Conservation (phyloP, 75 land plant genomes). For the Picea sitchensis region DNA sequence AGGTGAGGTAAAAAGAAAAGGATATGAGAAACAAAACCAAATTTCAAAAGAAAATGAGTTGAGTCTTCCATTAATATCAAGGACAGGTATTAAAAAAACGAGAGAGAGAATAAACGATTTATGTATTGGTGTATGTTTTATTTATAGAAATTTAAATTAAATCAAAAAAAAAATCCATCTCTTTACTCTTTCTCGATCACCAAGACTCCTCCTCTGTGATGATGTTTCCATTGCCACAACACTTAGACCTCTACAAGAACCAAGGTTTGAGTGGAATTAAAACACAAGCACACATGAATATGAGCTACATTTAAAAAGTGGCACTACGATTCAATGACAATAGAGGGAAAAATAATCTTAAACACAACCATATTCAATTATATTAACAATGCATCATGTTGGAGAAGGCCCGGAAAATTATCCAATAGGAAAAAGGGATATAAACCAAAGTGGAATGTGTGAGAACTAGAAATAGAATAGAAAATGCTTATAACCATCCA, state of each 20-base stretch:
- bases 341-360: background rate
- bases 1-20: no score
- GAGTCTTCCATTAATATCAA: no score
- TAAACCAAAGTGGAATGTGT: background rate
- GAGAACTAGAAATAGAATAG: background rate
- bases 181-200: slow-evolving; percentile 72
- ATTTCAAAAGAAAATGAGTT: no score
- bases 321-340: background rate
- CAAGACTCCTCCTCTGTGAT: slow-evolving; percentile 68
- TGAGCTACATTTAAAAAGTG: background rate
- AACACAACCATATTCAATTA: background rate
- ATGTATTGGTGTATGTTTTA: no score
- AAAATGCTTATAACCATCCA: background rate
- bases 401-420: background rate
- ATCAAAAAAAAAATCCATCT: slow-evolving; percentile 55
- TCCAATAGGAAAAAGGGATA: background rate
- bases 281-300: background rate
- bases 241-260: slow-evolving; percentile 64
- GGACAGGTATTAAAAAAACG: no score
- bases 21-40: no score
- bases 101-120: no score
- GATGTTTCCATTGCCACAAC: slow-evolving; percentile 99
- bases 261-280: background rate
- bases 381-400: background rate
- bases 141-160: no score